Percentiles rank a stretch among this genome's conserved stretches.
phyloP scores from a whole-genome alignment of 176 grass and related monocot genomes.

The Carex myosuroides region DNA sequence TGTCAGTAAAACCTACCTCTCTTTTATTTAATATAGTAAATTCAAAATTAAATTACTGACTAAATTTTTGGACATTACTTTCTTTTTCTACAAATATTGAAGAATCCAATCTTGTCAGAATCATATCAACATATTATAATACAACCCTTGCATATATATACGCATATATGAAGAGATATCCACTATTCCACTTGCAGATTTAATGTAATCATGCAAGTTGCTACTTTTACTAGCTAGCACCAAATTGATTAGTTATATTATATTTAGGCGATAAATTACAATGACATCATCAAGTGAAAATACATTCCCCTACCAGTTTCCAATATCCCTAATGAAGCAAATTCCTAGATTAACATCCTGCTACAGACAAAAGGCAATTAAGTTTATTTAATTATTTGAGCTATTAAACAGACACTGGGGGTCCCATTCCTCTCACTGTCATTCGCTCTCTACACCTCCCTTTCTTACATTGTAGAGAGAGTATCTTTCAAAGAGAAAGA shows the following conservation, averaged over 20 bases:
- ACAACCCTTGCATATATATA: not conserved
- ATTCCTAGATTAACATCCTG: slow-evolving; percentile 12
- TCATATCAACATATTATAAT: slow-evolving; percentile 6
- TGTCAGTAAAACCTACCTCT: not conserved
- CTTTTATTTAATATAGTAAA: not conserved
- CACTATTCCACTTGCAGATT: not conserved
- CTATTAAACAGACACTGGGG: slow-evolving; percentile 11
- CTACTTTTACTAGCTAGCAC: not conserved
- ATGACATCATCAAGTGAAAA: slow-evolving; percentile 21
- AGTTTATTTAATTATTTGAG: slow-evolving; percentile 18
- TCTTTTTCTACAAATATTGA: not conserved
- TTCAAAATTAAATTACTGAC: not conserved
- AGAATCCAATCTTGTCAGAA: not conserved
- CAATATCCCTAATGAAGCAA: slow-evolving; percentile 12
- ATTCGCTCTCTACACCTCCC: not conserved
- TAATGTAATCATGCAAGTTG: not conserved
- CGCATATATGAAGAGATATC: not conserved
- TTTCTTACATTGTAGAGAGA: slow-evolving; percentile 26
- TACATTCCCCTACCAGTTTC: not conserved
- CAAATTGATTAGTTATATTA: slow-evolving; percentile 10
- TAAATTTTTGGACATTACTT: not conserved
- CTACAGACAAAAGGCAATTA: slow-evolving; percentile 17
- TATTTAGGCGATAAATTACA: slow-evolving; percentile 21
- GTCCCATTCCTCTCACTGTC: slow-evolving; percentile 19
- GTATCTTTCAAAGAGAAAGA: slow-evolving; percentile 17